phyloP scores from a whole-genome alignment of 2,329 filamentous ascomycete species.

The Fusarium circinatum region DNA sequence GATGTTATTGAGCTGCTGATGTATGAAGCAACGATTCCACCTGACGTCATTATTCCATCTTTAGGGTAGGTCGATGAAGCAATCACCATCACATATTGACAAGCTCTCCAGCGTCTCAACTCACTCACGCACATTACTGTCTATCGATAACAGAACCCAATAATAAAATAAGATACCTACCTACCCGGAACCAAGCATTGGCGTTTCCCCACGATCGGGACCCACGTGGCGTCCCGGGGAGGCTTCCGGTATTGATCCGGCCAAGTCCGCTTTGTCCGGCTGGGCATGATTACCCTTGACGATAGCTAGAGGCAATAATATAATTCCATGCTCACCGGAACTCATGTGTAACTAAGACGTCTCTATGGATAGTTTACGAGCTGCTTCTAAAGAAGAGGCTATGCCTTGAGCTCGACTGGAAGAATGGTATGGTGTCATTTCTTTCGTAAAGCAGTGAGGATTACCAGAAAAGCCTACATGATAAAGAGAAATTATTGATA shows the following conservation, averaged over 20 bases:
- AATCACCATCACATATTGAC: not conserved
- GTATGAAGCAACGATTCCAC: not conserved
- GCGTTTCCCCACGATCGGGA: not conserved
- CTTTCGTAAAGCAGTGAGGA: not conserved
- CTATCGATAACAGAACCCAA: not conserved
- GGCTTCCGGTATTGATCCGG: not conserved
- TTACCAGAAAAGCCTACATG: rapidly evolving
- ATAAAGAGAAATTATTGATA: not conserved
- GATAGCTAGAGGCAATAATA: not conserved
- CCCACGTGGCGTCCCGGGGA: not conserved
- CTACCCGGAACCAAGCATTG: not conserved
- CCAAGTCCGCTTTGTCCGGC: not conserved
- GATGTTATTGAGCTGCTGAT: not conserved
- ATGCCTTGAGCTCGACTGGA: rapidly evolving
- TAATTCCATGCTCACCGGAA: rapidly evolving
- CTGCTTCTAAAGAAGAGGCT: rapidly evolving
- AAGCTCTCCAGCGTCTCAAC: not conserved
- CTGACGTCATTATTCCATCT: slow-evolving; percentile 1
- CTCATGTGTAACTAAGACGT: not conserved
- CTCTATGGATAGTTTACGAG: not conserved
- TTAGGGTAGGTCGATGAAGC: not conserved
- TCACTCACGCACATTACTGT: rapidly evolving
- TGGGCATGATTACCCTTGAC: not conserved
- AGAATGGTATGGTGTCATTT: not conserved
- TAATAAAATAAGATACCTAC: not conserved